Evolutionary conservation across 768 basidiomycete genomes (phyloP).

Genomic region (Filobasidium wieringae): DNA sequence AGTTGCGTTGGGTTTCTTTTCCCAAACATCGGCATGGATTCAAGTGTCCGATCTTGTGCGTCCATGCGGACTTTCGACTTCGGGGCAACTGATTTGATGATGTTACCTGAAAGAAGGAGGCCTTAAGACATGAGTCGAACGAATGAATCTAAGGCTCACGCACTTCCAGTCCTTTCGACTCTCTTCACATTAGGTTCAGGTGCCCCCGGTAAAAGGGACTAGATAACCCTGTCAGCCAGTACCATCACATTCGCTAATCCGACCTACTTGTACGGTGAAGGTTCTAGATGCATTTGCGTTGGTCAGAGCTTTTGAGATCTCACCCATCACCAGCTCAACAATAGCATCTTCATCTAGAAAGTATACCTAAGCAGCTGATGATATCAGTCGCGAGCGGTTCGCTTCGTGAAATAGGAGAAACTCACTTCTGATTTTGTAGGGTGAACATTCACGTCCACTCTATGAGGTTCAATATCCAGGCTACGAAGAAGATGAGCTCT

Average conservation of each 20-base stretch:
- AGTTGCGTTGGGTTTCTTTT: constrained; percentile 48
- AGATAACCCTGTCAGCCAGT: neutral
- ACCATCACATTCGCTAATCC: neutral
- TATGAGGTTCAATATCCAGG: constrained; percentile 67
- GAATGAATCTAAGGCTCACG: neutral
- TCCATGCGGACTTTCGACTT: constrained; percentile 91
- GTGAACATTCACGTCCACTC: constrained; percentile 94
- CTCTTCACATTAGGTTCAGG: constrained; percentile 11
- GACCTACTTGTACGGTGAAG: constrained; percentile 41
- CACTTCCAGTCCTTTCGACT: neutral
- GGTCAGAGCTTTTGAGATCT: constrained; percentile 55
- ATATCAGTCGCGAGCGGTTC: neutral
- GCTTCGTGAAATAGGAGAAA: neutral
- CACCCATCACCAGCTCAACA: constrained; percentile 61
- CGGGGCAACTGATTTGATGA: constrained; percentile 41
- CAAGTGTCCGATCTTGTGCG: constrained; percentile 72
- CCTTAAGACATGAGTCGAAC: constrained; percentile 2
- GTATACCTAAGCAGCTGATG: constrained; percentile 49
- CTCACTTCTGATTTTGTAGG: constrained; percentile 83
- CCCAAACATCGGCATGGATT: constrained; percentile 70
- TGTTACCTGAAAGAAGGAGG: neutral
- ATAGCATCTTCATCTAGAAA: constrained; percentile 85
- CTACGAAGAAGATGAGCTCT: constrained; percentile 40
- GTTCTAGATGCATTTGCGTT: constrained; percentile 40
- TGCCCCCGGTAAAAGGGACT: constrained; percentile 37